Conservation (phyloP, 2,329 filamentous ascomycete genomes). For the Cyphellophora europaea region DNA sequence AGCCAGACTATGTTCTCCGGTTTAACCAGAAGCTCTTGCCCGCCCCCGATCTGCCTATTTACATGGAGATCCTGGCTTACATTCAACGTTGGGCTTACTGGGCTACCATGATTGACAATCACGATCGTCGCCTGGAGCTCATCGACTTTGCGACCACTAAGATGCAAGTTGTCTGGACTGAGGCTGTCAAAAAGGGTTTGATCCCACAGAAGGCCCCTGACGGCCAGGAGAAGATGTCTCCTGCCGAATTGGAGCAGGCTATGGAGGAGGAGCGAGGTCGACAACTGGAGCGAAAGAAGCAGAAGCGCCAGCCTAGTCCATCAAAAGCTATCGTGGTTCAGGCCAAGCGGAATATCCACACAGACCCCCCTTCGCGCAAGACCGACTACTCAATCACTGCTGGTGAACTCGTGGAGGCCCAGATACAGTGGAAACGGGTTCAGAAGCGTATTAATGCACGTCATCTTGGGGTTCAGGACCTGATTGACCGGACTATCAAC, state of each 20-base stretch:
- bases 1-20: no score
- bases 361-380: slow-evolving; percentile 3
- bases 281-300: neutral
- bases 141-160: slow-evolving; percentile 12
- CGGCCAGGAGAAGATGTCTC: slow-evolving; percentile 7
- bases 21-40: no score
- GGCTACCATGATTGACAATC: slow-evolving; percentile 7
- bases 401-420: slow-evolving; percentile 13
- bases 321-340: neutral
- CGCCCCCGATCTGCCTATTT: slow-evolving; percentile 9
- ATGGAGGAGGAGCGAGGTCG: neutral
- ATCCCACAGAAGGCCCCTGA: slow-evolving; percentile 1
- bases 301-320: no score
- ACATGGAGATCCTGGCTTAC: slow-evolving; percentile 12
- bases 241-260: slow-evolving; percentile 14
- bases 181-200: slow-evolving; percentile 1
- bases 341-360: neutral
- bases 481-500: neutral
- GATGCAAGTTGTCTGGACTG: slow-evolving; percentile 14
- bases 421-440: slow-evolving; percentile 9
- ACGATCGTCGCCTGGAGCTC: slow-evolving; percentile 8
- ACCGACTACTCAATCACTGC: slow-evolving; percentile 8
- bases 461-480: slow-evolving; percentile 1
- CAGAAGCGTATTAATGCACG: slow-evolving; percentile 8
- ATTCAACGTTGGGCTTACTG: slow-evolving; percentile 12